A percentile compares a stretch with the other conserved stretches of the same genome.
Conservation (phyloP, 345 rosid genomes). For the Camelina sativa region DNA sequence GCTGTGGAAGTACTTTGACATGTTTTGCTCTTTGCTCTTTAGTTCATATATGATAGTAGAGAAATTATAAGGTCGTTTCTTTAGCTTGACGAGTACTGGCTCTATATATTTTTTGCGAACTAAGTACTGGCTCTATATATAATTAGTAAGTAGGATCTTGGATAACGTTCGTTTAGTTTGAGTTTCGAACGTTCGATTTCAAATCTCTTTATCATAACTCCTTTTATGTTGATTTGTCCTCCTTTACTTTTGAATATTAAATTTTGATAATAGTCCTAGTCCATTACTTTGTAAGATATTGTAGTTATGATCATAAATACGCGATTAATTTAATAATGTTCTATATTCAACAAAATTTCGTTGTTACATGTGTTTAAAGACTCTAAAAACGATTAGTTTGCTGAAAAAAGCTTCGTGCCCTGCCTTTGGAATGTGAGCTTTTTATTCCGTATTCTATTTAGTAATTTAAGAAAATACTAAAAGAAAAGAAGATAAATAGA, state of each 20-base stretch:
- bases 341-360: not conserved
- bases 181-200: not conserved
- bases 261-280: conserved; percentile 2
- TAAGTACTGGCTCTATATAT: conserved; percentile 14
- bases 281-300: conserved; percentile 22
- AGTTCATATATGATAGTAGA: not conserved
- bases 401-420: not conserved
- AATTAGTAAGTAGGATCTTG: too few species aligned
- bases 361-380: not conserved
- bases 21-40: conserved; percentile 13
- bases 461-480: not conserved
- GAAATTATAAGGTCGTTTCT: not conserved
- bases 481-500: not conserved
- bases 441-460: not conserved
- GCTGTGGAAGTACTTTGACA: conserved; percentile 57
- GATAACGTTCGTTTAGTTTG: too few species aligned
- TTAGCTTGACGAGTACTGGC: conserved; percentile 12
- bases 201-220: too few species aligned
- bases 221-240: too few species aligned
- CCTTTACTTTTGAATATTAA: too few species aligned
- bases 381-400: not conserved
- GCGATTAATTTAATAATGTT: too few species aligned
- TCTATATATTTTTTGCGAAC: conserved; percentile 3
- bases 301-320: not conserved
- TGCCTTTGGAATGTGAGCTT: too few species aligned